These are phyloP conservation scores for Pholiota conissans DNA, from an alignment of 768 basidiomycete species.

Conservation along the genomic window DNA sequence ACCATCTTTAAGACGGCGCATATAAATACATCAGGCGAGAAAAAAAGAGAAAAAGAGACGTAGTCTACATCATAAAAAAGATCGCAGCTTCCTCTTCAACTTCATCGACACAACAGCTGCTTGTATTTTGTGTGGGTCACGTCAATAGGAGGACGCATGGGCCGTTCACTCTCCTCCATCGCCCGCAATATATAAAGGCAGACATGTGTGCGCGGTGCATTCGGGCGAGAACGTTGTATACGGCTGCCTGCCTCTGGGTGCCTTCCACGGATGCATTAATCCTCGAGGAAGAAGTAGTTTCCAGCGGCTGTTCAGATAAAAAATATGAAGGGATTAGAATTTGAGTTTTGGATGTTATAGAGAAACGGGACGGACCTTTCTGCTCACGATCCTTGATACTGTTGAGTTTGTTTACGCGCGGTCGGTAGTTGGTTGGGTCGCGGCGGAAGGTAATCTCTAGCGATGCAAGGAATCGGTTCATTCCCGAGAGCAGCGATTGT, in stretches of 20 bases:
- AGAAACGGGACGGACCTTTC: slow-evolving; percentile 54
- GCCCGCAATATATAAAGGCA: not conserved
- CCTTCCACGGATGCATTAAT: slow-evolving; percentile 35
- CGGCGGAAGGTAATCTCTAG: slow-evolving; percentile 98
- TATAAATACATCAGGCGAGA: slow-evolving; percentile 4
- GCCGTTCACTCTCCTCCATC: not conserved
- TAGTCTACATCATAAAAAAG: not conserved
- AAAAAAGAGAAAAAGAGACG: not conserved
- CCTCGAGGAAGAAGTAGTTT: slow-evolving; percentile 93
- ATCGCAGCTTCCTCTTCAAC: not conserved
- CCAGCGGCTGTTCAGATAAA: slow-evolving; percentile 54
- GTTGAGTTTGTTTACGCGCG: slow-evolving; percentile 82
- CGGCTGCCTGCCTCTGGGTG: not conserved
- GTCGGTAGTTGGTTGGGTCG: slow-evolving; percentile 93
- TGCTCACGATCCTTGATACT: slow-evolving; percentile 89
- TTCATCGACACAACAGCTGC: not conserved
- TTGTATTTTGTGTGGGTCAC: not conserved
- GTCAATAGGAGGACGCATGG: not conserved
- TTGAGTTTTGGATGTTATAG: not conserved
- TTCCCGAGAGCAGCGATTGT: slow-evolving; percentile 91
- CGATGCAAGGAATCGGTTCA: slow-evolving; percentile 96
- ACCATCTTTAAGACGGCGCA: not conserved
- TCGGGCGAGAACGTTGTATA: not conserved
- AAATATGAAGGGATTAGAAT: not conserved
- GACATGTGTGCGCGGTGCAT: not conserved